phyloP scores from a whole-genome alignment of 2,329 filamentous ascomycete species.

The Phoma herbarum region DNA sequence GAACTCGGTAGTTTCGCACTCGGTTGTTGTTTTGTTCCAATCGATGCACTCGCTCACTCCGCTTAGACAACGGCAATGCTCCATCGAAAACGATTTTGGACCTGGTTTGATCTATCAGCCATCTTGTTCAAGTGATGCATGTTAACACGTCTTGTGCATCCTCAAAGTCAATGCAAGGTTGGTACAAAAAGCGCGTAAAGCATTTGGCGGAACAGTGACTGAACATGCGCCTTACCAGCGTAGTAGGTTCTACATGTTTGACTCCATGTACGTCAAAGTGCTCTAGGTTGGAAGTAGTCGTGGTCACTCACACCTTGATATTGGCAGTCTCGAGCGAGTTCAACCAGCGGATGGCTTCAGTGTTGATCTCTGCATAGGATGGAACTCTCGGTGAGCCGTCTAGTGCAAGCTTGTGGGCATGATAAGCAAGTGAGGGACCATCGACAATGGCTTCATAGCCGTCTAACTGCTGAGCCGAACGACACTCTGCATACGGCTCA shows the following conservation, averaged over 20 bases:
- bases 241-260: slow-evolving; percentile 11
- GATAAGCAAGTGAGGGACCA: slow-evolving; percentile 80
- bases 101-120: slow-evolving; percentile 25
- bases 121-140: background rate
- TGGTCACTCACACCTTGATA: slow-evolving; percentile 67
- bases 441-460: slow-evolving; percentile 66
- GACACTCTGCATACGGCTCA: slow-evolving; percentile 43
- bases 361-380: slow-evolving; percentile 68
- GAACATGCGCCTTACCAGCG: slow-evolving; percentile 16
- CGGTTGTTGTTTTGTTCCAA: slow-evolving; percentile 66
- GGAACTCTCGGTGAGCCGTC: slow-evolving; percentile 34
- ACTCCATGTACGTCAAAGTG: background rate
- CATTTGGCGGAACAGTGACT: slow-evolving; percentile 14
- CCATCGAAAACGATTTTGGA: slow-evolving; percentile 86
- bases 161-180: background rate
- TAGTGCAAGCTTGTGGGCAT: slow-evolving; percentile 66
- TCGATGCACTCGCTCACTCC: slow-evolving; percentile 67
- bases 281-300: slow-evolving; percentile 20
- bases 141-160: background rate
- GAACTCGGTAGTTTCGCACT: slow-evolving; percentile 61
- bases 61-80: slow-evolving; percentile 74
- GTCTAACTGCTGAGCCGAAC: slow-evolving; percentile 31
- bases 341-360: slow-evolving; percentile 66
- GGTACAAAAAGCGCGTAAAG: background rate
- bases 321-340: slow-evolving; percentile 63